phyloP scores from a whole-genome alignment of 306 rosid species.

The Dicorynia guianensis region DNA sequence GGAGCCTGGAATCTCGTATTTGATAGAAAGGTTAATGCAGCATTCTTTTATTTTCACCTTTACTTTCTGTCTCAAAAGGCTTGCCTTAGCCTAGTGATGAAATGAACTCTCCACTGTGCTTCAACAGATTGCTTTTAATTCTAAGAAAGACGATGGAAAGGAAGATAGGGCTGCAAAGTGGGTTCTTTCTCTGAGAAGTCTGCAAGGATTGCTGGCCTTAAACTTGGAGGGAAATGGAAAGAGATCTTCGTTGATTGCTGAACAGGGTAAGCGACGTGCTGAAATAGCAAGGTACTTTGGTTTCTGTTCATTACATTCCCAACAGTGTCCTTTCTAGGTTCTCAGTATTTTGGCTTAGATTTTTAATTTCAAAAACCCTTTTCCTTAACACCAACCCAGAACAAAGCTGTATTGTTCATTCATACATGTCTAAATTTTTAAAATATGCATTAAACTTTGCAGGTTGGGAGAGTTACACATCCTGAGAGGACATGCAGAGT shows the following conservation, averaged over 20 bases:
- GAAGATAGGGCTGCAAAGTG: conserved; percentile 81
- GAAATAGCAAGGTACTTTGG: conserved; percentile 66
- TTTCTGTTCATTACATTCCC: not conserved
- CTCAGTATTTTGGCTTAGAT: conserved; percentile 27
- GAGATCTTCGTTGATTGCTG: conserved; percentile 67
- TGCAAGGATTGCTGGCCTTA: conserved; percentile 63
- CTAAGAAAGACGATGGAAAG: conserved; percentile 79
- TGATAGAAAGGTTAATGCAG: conserved; percentile 67
- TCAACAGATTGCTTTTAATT: conserved; percentile 77
- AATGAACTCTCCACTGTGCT: conserved; percentile 37
- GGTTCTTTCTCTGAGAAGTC: conserved; percentile 78
- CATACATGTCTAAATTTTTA: not conserved
- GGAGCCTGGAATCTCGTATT: no score
- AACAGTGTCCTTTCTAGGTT: not conserved
- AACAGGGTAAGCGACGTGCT: conserved; percentile 74
- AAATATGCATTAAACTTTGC: conserved; percentile 41
- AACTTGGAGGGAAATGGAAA: conserved; percentile 46
- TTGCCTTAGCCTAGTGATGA: conserved; percentile 9
- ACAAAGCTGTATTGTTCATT: not conserved
- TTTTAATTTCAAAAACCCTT: not conserved
- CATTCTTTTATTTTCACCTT: not conserved
- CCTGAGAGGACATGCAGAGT: conserved; percentile 78
- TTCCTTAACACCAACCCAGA: not conserved
- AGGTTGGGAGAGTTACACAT: conserved; percentile 81
- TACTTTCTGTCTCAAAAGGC: not conserved